Conservation (phyloP, 2,329 filamentous ascomycete species). For the Dactylella cylindrospora region DNA sequence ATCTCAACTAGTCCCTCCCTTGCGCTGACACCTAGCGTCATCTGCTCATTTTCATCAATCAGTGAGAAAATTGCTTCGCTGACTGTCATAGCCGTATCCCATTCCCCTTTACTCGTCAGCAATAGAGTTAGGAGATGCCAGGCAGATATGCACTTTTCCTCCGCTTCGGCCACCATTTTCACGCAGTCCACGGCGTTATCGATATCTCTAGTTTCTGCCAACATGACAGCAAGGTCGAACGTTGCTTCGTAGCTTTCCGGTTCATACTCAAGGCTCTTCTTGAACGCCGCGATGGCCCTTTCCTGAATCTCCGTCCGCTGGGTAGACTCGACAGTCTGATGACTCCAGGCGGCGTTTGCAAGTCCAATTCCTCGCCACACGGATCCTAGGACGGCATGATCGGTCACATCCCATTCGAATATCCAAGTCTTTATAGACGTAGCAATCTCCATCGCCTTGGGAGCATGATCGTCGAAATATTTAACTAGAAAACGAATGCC, state of each 20-base stretch:
- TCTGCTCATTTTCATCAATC: constrained; percentile 44
- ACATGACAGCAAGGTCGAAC: constrained; percentile 78
- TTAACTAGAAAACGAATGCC: constrained; percentile 78
- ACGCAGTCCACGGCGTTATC: constrained; percentile 69
- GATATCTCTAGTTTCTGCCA: constrained; percentile 83
- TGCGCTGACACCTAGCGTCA: constrained; percentile 56
- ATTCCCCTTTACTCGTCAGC: constrained; percentile 83
- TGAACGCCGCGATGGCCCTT: constrained; percentile 74
- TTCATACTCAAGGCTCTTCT: constrained; percentile 69
- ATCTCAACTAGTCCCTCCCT: constrained; percentile 88
- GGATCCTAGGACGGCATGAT: constrained; percentile 64
- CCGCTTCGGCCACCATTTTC: constrained; percentile 49
- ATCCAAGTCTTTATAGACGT: constrained; percentile 74
- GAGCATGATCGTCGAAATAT: constrained; percentile 75
- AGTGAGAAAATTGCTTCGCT: constrained; percentile 88
- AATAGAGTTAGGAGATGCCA: constrained; percentile 91
- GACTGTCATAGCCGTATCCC: constrained; percentile 72
- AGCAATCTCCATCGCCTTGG: constrained; percentile 74
- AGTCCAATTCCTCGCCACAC: constrained; percentile 84
- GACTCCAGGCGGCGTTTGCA: constrained; percentile 83
- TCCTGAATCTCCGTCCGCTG: constrained; percentile 71
- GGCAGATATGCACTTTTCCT: constrained; percentile 63
- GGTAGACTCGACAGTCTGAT: constrained; percentile 73
- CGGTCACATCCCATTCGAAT: constrained; percentile 57
- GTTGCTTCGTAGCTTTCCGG: constrained; percentile 72